A percentile compares a stretch with the other conserved stretches of the same genome.
phyloP scores from a whole-genome alignment of 257 asterid species.

The Forsythia viridissima region DNA sequence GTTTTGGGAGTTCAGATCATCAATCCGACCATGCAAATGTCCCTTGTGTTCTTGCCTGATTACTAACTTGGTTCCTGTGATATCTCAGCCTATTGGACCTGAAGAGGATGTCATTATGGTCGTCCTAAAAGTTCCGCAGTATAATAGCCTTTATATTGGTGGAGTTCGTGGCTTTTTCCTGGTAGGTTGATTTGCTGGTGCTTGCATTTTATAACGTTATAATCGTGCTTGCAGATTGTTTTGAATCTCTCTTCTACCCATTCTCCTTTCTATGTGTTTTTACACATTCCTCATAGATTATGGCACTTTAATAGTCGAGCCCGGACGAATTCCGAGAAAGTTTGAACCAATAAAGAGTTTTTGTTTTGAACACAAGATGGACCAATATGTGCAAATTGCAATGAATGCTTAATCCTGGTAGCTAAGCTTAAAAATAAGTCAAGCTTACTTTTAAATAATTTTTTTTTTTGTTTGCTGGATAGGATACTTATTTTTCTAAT shows the following conservation, averaged over 20 bases:
- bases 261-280: not conserved
- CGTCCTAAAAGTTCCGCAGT: conserved; percentile 42
- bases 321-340: not conserved
- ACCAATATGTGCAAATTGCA: not conserved
- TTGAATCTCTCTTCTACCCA: not conserved
- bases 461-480: no score
- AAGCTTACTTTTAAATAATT: no score
- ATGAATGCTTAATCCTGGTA: not conserved
- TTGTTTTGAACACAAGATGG: not conserved
- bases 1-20: conserved; percentile 56
- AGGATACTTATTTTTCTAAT: no score
- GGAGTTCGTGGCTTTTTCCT: conserved; percentile 44
- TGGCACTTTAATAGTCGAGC: not conserved
- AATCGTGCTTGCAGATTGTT: not conserved
- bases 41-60: conserved; percentile 59
- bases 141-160: conserved; percentile 48
- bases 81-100: conserved; percentile 25
- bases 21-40: conserved; percentile 58
- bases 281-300: not conserved
- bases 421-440: no score
- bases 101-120: conserved; percentile 37
- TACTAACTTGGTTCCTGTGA: conserved; percentile 45
- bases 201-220: not conserved
- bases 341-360: not conserved
- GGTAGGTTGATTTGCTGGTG: conserved; percentile 30